Evolutionary conservation across 768 basidiomycete species (phyloP), one percentile per base, ranked within the genome.

Genomic region (Chalciporus piperatus): DNA sequence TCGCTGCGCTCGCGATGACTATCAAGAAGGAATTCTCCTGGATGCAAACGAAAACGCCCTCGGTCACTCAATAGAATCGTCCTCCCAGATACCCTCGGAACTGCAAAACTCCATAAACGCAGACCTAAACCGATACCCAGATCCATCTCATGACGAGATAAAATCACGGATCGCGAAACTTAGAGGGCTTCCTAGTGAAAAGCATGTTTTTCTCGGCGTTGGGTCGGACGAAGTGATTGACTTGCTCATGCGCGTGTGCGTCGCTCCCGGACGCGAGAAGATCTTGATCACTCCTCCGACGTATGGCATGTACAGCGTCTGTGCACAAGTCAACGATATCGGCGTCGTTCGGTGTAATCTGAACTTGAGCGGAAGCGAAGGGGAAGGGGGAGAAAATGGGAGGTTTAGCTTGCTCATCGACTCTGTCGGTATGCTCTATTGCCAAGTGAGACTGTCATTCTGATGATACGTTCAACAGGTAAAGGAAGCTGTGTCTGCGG

Each of bases 21-120:
- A 97, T 72, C 83, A 85, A 43, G 74, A 82, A 3, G 95, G 95
- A 20, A 86, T 98, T 61, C 82, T 99, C 23, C 82, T 99, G 19
- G 97, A 99, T 59, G 97, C 97, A 13, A 99, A 99, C 71, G 97
- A 99, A 74, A 98, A 99, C 66, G 82, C 96, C 0, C 77, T 94
- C 32, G 96, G 97, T 0, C 90, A 91, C 64, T 85, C 90, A 2
- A 87, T 98, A 33, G 72, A 76, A 22, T 41, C 71, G 14, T 56
- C 63, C 28, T 30, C 67, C 1, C 62, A 63, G 10, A 60, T 72
- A 14, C 61, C 67, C 14, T 41, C 67, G 25, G 73, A 76, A 44
- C 54, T 77, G 7, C 66, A 74, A 19, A 61, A 65, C 3, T 72
- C 73, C 19, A 38, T 75, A 68, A 62, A 73, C 13, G 72, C 84